Percentiles rank a stretch among this genome's conserved stretches.
Evolutionary conservation across 768 basidiomycete genomes (phyloP).

Genomic region (Collybia sp.): DNA sequence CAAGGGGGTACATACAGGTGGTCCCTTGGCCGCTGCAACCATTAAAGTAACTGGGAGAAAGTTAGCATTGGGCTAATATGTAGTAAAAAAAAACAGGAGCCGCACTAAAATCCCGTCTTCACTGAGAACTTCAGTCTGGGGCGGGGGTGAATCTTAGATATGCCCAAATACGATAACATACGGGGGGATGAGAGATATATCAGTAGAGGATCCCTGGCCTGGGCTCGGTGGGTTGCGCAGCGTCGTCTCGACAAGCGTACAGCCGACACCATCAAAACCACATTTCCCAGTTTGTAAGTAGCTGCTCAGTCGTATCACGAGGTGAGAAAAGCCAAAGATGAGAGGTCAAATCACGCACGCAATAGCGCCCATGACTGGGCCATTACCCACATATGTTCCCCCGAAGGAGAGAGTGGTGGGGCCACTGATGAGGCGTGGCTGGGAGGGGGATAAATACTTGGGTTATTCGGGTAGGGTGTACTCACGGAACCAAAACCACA

Average conservation of each 20-base stretch:
- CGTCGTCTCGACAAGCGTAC: slow-evolving; percentile 28
- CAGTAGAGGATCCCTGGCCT: slow-evolving; percentile 27
- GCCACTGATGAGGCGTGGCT: slow-evolving; percentile 19
- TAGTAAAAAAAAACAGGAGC: background rate
- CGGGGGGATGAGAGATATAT: slow-evolving; percentile 38
- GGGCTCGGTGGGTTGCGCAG: slow-evolving; percentile 25
- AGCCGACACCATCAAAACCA: slow-evolving; percentile 30
- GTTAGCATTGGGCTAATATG: too few species aligned
- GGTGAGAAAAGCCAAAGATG: too few species aligned
- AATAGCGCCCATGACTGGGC: slow-evolving; percentile 22
- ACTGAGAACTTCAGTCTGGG: slow-evolving; percentile 35
- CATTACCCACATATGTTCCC: slow-evolving; percentile 17
- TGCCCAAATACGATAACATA: slow-evolving; percentile 13
- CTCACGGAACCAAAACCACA: slow-evolving; percentile 9
- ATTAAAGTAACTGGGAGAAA: slow-evolving; percentile 28
- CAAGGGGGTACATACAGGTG: slow-evolving; percentile 26
- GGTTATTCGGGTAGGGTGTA: background rate
- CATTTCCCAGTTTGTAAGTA: background rate
- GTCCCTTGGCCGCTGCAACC: slow-evolving; percentile 39
- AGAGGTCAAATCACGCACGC: slow-evolving; percentile 15
- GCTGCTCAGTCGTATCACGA: too few species aligned
- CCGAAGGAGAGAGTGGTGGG: slow-evolving; percentile 22
- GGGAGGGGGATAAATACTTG: background rate
- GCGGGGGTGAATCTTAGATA: slow-evolving; percentile 6
- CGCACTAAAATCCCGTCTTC: slow-evolving; percentile 32